These are phyloP conservation scores for Exophiala xenobiotica DNA, from an alignment of 2,329 filamentous ascomycete species.

Conservation along the genomic window DNA sequence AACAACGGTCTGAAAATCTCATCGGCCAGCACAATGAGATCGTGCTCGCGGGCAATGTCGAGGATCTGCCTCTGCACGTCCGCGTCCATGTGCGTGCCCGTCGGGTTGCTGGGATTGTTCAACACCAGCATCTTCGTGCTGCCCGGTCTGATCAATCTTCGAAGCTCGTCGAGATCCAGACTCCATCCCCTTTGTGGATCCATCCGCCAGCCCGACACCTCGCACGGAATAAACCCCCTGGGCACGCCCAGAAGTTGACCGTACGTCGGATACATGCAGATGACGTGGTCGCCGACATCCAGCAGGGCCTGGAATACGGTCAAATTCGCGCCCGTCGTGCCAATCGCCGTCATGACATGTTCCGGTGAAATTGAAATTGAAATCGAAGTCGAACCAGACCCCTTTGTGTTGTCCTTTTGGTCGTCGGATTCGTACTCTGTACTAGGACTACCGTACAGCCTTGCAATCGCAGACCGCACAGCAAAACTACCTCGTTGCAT, in stretches of 20 bases:
- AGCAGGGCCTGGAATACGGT: constrained; percentile 71
- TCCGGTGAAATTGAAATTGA: constrained; percentile 53
- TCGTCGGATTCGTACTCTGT: too few relatives aligned
- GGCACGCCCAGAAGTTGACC: constrained; percentile 80
- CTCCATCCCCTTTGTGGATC: constrained; percentile 64
- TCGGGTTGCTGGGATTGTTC: constrained; percentile 82
- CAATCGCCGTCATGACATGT: constrained; percentile 74
- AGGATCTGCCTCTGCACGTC: constrained; percentile 62
- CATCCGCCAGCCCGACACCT: constrained; percentile 74
- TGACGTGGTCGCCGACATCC: constrained; percentile 71
- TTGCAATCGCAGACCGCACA: constrained; percentile 34
- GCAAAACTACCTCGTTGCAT: constrained; percentile 30
- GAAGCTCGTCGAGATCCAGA: constrained; percentile 65
- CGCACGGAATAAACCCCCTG: constrained; percentile 68
- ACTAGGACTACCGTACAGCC: constrained; percentile 30
- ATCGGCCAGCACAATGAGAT: constrained; percentile 69
- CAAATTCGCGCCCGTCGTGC: constrained; percentile 81
- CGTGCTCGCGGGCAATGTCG: constrained; percentile 60
- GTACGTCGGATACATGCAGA: constrained; percentile 84
- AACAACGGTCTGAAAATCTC: constrained; percentile 86
- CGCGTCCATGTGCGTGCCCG: constrained; percentile 66
- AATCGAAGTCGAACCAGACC: too few relatives aligned
- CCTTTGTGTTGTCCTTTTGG: too few relatives aligned
- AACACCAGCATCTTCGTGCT: constrained; percentile 60
- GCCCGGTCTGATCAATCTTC: constrained; percentile 55